A percentile compares a stretch with the other conserved stretches of the same genome.
phyloP scores from a whole-genome alignment of 2,329 filamentous ascomycete species.

The Paecilomyces fulvus region DNA sequence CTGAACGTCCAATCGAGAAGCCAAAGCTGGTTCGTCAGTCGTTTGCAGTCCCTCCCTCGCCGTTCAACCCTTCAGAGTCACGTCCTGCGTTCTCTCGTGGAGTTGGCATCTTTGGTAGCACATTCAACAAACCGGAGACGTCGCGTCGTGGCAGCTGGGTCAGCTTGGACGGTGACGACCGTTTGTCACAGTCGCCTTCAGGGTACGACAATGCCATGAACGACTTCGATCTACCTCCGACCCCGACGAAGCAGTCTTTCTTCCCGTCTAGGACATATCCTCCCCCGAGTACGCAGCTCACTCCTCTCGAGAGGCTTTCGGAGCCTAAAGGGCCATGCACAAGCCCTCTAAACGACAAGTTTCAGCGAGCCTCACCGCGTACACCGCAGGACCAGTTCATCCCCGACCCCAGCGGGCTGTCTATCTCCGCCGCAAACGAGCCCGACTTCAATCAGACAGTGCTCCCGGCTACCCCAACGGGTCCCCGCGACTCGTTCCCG shows the following conservation, averaged over 20 bases:
- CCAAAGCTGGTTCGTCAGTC: conserved; percentile 59
- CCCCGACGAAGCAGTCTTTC: conserved; percentile 65
- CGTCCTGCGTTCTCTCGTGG: conserved; percentile 60
- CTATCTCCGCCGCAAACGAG: conserved; percentile 60
- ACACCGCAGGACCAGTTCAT: conserved; percentile 70
- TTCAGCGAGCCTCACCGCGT: conserved; percentile 54
- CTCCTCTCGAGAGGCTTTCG: conserved; percentile 26
- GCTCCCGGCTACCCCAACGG: conserved; percentile 77
- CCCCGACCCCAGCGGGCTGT: conserved; percentile 72
- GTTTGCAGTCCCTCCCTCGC: conserved; percentile 72
- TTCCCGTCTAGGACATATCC: conserved; percentile 29
- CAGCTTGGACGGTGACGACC: conserved; percentile 72
- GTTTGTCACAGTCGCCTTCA: conserved; percentile 49
- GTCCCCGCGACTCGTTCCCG: conserved; percentile 48
- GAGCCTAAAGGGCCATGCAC: conserved; percentile 34
- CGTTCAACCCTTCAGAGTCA: conserved; percentile 59
- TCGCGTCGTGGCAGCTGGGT: conserved; percentile 62
- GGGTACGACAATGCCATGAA: conserved; percentile 46
- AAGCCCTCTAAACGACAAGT: conserved; percentile 51
- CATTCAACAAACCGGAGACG: conserved; percentile 39
- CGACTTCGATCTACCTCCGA: conserved; percentile 77
- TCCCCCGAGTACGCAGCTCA: conserved; percentile 22
- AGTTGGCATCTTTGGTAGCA: conserved; percentile 54
- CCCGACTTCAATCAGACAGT: conserved; percentile 36
- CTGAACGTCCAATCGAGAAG: conserved; percentile 54